Base-by-base conservation (phyloP, 257 asterid genomes). In the Nicotiana obtusifolia region DNA sequence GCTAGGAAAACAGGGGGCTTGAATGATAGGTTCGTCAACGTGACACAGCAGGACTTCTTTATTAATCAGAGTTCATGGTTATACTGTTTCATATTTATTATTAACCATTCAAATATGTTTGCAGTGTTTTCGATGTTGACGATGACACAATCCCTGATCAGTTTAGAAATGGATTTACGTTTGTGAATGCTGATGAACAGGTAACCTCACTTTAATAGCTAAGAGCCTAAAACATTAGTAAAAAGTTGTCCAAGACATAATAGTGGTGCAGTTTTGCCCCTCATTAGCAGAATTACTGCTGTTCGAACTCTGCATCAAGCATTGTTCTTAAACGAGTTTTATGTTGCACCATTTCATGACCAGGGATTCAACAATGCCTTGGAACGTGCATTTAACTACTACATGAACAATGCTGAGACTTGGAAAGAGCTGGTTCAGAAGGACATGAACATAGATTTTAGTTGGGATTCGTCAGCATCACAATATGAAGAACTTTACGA, bases 1-100 rank as follows among this genome's bases (percentile, higher is more conserved):
- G 98, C 88, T 65, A 89, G 99, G 84, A 94, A 91, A 89, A 95
- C 99, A 4, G 99, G 99, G 8, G 99, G 99, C 81, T 87, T 95
- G 69, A 92, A 94, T 84, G 99, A 95, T 93, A 95, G 98, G 99
- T 94, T 53, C 54, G 83, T 71, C 64, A 81, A 47, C 8, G 22
- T 16, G 31, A 56, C 59, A 66, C 64, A 80, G 37, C 33, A 80
- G 53, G 30, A 60, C 57, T 65, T 86, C 47, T 57, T 24, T 83
- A 81, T 37, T 3, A 17, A 54, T 20, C 62, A 22, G 62, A 33
- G 26, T 24, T 73, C 17, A 31, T n/a, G 49, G 53, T 31, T 76
- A 14, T 67, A 26, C 67, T 47, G 10, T 68, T 62, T 64, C 80
- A 19, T 61, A 62, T 30, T 81, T 84, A 57, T 26, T 69, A 76